Conservation (phyloP, 371 early-diverging fungal species). For the Smittium culicis region DNA sequence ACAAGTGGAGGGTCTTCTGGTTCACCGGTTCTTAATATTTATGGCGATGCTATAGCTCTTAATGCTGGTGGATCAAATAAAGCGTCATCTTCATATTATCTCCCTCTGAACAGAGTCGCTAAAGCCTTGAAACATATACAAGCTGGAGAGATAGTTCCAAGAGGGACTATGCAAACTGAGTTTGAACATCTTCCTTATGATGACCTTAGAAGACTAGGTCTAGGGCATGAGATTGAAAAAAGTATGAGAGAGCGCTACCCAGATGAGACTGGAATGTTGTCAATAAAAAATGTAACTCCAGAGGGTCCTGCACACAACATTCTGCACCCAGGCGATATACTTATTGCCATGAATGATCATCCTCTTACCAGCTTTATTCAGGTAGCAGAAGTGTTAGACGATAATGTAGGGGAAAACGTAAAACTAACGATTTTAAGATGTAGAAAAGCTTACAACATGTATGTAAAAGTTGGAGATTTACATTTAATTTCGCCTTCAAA, state of each 20-base stretch:
- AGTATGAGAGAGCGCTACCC: slow-evolving; percentile 48
- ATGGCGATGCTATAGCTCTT: slow-evolving; percentile 86
- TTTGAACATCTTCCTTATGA: slow-evolving; percentile 48
- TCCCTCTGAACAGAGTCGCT: slow-evolving; percentile 71
- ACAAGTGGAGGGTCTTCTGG: slow-evolving; percentile 74
- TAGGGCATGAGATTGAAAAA: slow-evolving; percentile 53
- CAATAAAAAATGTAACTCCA: slow-evolving; percentile 69
- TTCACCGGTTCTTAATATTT: slow-evolving; percentile 80
- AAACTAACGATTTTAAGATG: slow-evolving; percentile 54
- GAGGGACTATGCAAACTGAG: slow-evolving; percentile 85
- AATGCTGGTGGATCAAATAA: slow-evolving; percentile 73
- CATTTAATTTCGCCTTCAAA: slow-evolving; percentile 54
- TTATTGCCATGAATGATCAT: slow-evolving; percentile 60
- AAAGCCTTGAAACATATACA: slow-evolving; percentile 62
- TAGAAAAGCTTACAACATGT: slow-evolving; percentile 35
- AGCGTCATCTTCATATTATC: slow-evolving; percentile 86
- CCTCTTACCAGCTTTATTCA: slow-evolving; percentile 73
- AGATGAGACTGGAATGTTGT: slow-evolving; percentile 77
- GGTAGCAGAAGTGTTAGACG: slow-evolving; percentile 40
- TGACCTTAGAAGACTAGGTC: slow-evolving; percentile 57
- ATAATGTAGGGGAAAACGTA: slow-evolving; percentile 41
- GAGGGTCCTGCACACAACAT: slow-evolving; percentile 59
- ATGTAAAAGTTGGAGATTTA: slow-evolving; percentile 54
- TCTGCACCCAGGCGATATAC: slow-evolving; percentile 76
- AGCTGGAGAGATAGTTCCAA: slow-evolving; percentile 48